phyloP scores from a whole-genome alignment of 768 basidiomycete genomes.

The Leucocoprinus sp. region DNA sequence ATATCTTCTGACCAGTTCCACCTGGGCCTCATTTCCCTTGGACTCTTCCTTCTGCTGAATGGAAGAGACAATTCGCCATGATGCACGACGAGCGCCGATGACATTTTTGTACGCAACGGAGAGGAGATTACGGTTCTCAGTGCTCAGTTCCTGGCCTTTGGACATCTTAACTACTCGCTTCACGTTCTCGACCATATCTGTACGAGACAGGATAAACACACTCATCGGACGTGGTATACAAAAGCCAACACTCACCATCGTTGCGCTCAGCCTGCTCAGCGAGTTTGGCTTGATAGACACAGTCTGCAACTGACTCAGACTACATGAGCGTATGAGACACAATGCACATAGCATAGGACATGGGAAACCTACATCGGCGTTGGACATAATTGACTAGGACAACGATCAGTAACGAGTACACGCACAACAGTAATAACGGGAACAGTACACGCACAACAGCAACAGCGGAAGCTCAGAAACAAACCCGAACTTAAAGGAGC shows the following conservation, averaged over 20 bases:
- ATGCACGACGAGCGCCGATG: slow-evolving; percentile 95
- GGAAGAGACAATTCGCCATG: slow-evolving; percentile 96
- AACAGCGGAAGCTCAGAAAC: no score
- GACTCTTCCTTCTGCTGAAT: slow-evolving; percentile 99
- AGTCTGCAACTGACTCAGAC: slow-evolving; percentile 84
- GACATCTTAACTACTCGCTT: slow-evolving; percentile 97
- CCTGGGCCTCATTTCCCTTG: slow-evolving; percentile 94
- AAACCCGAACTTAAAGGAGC: slow-evolving; percentile 56
- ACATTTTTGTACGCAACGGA: slow-evolving; percentile 99
- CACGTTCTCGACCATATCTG: slow-evolving; percentile 99
- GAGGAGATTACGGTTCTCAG: slow-evolving; percentile 96
- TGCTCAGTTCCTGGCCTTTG: slow-evolving; percentile 95
- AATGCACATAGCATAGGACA: slow-evolving; percentile 34
- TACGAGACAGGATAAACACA: not conserved
- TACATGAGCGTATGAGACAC: slow-evolving; percentile 33
- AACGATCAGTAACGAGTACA: not conserved
- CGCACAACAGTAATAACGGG: no score
- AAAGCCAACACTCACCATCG: slow-evolving; percentile 55
- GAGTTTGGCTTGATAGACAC: slow-evolving; percentile 99
- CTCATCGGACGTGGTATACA: not conserved
- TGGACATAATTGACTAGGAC: slow-evolving; percentile 2
- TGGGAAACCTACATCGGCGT: slow-evolving; percentile 37
- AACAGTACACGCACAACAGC: slow-evolving; percentile 32
- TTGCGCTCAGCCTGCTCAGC: slow-evolving; percentile 99
- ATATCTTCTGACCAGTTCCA: slow-evolving; percentile 96